Conservation (phyloP, 2,329 filamentous ascomycete genomes). For the Colletotrichum neosansevieriae region DNA sequence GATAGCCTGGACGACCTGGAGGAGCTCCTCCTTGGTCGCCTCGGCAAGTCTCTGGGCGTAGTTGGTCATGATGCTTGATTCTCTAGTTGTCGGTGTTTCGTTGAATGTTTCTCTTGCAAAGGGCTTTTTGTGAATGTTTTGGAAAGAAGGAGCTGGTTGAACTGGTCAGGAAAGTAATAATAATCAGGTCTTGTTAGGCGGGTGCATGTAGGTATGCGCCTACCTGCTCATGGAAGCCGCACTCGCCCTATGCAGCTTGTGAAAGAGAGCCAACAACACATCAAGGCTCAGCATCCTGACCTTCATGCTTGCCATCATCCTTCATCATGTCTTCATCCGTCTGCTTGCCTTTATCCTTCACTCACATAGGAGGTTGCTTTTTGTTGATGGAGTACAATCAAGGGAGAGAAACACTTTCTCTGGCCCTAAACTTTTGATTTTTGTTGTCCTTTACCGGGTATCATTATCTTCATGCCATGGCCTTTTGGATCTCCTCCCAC, state of each 20-base stretch:
- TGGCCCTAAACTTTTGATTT: not conserved
- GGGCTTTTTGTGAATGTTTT: not conserved
- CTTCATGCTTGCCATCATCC: too few species aligned
- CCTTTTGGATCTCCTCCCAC: constrained; percentile 68
- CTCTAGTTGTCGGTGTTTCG: not conserved
- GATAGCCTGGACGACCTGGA: constrained; percentile 15
- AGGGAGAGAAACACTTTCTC: not conserved
- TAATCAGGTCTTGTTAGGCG: not conserved
- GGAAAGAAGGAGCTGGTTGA: not conserved
- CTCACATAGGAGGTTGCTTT: not conserved
- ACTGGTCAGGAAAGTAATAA: not conserved
- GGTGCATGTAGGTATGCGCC: constrained; percentile 20
- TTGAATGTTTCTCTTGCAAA: not conserved
- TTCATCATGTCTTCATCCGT: too few species aligned
- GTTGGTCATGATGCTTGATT: constrained; percentile 7
- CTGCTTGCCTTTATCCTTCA: too few species aligned
- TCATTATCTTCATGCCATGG: constrained; percentile 51
- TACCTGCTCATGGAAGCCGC: constrained; percentile 19
- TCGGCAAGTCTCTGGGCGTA: constrained; percentile 3
- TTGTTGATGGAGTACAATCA: not conserved
- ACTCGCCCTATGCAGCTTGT: constrained; percentile 1
- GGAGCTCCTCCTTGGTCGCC: constrained; percentile 24
- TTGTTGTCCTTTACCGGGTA: constrained; percentile 42
- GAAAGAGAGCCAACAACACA: not conserved
- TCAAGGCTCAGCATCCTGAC: constrained; percentile 14